phyloP scores from a whole-genome alignment of 1,284 basidiomycete genomes.

The Tremellales sp. region DNA sequence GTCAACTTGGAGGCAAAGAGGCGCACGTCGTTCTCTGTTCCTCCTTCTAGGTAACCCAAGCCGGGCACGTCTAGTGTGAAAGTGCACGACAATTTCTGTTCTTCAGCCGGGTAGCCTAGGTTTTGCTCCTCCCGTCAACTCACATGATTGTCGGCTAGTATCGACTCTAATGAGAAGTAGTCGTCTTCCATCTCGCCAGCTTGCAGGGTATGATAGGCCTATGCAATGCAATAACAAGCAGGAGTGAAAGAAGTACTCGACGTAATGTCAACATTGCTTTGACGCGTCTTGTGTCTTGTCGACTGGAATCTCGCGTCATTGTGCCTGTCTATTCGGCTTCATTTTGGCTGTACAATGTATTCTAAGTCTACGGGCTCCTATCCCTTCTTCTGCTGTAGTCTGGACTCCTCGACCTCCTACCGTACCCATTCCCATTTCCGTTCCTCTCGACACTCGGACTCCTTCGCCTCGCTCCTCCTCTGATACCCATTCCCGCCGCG shows the following conservation, averaged over 20 bases:
- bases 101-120: background rate
- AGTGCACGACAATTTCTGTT: conserved; percentile 80
- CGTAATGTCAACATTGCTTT: too few species aligned
- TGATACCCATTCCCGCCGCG: background rate
- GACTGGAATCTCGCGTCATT: too few species aligned
- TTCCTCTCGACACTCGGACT: background rate
- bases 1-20: background rate
- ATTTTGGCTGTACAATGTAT: too few species aligned
- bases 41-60: conserved; percentile 80
- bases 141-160: conserved; percentile 84
- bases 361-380: too few species aligned
- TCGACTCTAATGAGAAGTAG: conserved; percentile 81
- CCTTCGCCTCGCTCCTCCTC: background rate
- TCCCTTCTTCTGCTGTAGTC: background rate
- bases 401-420: background rate
- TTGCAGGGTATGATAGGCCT: too few species aligned
- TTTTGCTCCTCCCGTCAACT: conserved; percentile 5
- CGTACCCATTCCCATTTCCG: background rate
- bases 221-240: too few species aligned
- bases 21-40: conserved; percentile 68
- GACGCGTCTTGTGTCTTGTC: too few species aligned
- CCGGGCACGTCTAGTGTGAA: conserved; percentile 80
- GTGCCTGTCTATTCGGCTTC: too few species aligned
- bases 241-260: too few species aligned
- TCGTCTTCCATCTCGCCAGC: conserved; percentile 77